Evolutionary conservation across 805 yeast species (phyloP).

Genomic region (Nakazawaea ishiwadae): DNA sequence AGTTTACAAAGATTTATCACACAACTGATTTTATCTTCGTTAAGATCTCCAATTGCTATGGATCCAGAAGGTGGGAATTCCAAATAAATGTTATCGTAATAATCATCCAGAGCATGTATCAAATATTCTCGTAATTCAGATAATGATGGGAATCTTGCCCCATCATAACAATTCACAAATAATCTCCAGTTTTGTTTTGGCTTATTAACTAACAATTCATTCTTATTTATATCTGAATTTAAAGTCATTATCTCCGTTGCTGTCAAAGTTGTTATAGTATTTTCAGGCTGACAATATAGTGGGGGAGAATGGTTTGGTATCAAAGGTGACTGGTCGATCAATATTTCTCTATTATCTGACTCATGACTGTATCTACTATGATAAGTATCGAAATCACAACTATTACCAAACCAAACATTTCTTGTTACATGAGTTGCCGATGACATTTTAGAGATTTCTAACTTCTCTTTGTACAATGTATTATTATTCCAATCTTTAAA

Average conservation of each 20-base stretch:
- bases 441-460: conserved; percentile 83
- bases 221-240: conserved; percentile 16
- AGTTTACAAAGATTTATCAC: conserved; percentile 69
- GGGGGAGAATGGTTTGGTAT: conserved; percentile 21
- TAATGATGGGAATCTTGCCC: conserved; percentile 47
- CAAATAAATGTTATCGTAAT: conserved; percentile 27
- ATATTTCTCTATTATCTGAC: not conserved
- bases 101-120: conserved; percentile 11
- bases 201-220: conserved; percentile 35
- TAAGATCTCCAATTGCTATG: conserved; percentile 67
- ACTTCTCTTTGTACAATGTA: conserved; percentile 64
- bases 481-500: conserved; percentile 65
- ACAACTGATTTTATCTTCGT: conserved; percentile 55
- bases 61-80: conserved; percentile 86
- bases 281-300: conserved; percentile 43
- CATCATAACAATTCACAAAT: conserved; percentile 56
- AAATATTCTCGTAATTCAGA: conserved; percentile 28
- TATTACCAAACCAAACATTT: conserved; percentile 79
- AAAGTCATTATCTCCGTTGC: conserved; percentile 21
- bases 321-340: conserved; percentile 4
- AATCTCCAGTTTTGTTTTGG: conserved; percentile 54
- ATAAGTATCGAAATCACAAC: conserved; percentile 56
- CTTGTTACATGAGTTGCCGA: conserved; percentile 56
- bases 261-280: conserved; percentile 43
- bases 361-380: not conserved